A percentile compares a stretch with the other conserved stretches of the same genome.
Conservation (phyloP, 2,329 filamentous ascomycete genomes). For the Fusarium buharicum region DNA sequence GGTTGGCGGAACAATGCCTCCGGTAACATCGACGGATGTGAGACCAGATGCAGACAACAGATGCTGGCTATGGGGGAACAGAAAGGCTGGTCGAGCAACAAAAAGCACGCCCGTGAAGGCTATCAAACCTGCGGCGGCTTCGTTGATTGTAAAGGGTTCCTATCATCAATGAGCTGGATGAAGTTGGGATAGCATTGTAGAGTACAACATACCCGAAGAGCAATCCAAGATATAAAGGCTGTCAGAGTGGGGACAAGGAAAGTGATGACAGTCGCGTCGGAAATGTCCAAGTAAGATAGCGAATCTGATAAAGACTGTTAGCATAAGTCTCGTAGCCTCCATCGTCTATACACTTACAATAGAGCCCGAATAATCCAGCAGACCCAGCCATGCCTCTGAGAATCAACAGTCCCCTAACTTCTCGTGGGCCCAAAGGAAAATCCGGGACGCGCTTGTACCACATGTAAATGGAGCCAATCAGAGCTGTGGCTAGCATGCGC, state of each 20-base stretch:
- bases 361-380: conserved; percentile 72
- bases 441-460: conserved; percentile 61
- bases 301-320: conserved; percentile 49
- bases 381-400: conserved; percentile 71
- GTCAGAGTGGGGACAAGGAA: conserved; percentile 80
- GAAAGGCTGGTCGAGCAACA: conserved; percentile 74
- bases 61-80: conserved; percentile 56
- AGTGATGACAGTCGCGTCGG: conserved; percentile 82
- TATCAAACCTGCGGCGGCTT: conserved; percentile 74
- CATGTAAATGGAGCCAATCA: conserved; percentile 54
- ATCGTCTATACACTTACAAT: conserved; percentile 46
- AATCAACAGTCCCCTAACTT: conserved; percentile 70
- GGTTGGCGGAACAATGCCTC: conserved; percentile 46
- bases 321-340: rapidly evolving
- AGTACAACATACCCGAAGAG: conserved; percentile 33
- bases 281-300: conserved; percentile 75
- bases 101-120: conserved; percentile 78
- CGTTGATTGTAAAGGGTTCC: conserved; percentile 77
- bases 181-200: rapidly evolving
- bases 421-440: conserved; percentile 73
- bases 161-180: conserved; percentile 44
- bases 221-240: conserved; percentile 71
- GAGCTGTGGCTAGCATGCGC: conserved; percentile 53
- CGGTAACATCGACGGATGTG: conserved; percentile 9
- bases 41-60: neutral